Evolutionary conservation across 352 stramenopile genomes (phyloP).

Genomic region (Globisporangium camurandrum): DNA sequence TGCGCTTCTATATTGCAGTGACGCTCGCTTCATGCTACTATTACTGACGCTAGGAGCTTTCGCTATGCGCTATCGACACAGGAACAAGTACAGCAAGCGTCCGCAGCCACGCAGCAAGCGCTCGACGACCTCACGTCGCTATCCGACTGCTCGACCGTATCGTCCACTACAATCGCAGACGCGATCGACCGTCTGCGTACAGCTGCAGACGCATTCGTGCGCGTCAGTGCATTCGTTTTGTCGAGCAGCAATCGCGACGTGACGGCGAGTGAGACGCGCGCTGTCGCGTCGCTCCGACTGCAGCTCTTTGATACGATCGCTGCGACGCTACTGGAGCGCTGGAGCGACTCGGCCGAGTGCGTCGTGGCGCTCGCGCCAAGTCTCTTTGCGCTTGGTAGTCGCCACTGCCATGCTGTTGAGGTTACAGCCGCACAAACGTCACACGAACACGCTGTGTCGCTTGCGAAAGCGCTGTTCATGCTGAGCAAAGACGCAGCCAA

Average conservation of each 20-base stretch:
- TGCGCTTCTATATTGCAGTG: too few relatives aligned
- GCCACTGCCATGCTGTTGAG: too few relatives aligned
- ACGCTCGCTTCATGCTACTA: background rate
- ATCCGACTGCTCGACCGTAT: conserved; percentile 3
- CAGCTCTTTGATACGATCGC: conserved; percentile 21
- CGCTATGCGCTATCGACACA: background rate
- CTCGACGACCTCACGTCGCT: conserved; percentile 16
- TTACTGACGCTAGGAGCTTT: conserved; percentile 4
- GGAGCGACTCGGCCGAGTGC: conserved; percentile 19
- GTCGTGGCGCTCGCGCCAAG: conserved; percentile 34
- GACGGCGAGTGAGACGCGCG: background rate
- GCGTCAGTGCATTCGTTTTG: conserved; percentile 27
- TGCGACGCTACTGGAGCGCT: conserved; percentile 21
- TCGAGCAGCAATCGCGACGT: conserved; percentile 1
- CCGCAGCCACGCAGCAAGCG: conserved; percentile 16
- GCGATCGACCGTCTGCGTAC: conserved; percentile 12
- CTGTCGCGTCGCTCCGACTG: conserved; percentile 10
- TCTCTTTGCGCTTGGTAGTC: conserved; percentile 30
- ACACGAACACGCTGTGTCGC: conserved; percentile 15
- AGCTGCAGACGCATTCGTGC: conserved; percentile 16
- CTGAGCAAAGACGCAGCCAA: conserved; percentile 67
- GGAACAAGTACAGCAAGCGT: conserved; percentile 23
- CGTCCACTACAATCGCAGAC: too few relatives aligned
- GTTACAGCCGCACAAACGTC: background rate
- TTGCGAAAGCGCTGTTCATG: conserved; percentile 63